These are phyloP conservation scores for Phellinidium pouzarii DNA, from an alignment of 1,284 basidiomycete species.

Conservation along the genomic window DNA sequence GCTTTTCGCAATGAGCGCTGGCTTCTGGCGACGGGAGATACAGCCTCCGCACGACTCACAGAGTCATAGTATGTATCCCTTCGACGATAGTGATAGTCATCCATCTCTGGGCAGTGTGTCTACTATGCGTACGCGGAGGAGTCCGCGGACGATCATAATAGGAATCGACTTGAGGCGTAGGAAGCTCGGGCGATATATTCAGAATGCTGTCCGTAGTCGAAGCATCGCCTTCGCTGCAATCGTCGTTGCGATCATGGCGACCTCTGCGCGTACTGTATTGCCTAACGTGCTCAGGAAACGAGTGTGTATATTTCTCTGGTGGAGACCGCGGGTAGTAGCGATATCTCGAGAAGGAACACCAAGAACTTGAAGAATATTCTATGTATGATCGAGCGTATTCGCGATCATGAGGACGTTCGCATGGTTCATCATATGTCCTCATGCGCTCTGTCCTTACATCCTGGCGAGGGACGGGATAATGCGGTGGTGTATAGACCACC, in stretches of 20 bases:
- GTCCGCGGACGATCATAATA: not conserved
- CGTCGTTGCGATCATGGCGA: not conserved
- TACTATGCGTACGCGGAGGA: slow-evolving; percentile 8
- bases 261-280: not conserved
- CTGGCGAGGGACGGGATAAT: slow-evolving; percentile 8
- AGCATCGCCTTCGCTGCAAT: not conserved
- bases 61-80: slow-evolving; percentile 8
- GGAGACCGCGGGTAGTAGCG: not conserved
- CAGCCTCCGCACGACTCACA: not conserved
- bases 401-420: not conserved
- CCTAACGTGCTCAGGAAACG: not conserved
- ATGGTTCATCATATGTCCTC: slow-evolving; percentile 3
- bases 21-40: slow-evolving; percentile 1
- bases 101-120: slow-evolving; percentile 6
- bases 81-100: not conserved
- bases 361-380: not conserved
- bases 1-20: not conserved
- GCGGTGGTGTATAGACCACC: not conserved
- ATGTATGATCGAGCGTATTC: not conserved
- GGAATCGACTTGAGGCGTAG: not conserved
- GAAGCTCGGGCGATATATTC: slow-evolving; percentile 1
- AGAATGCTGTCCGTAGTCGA: slow-evolving; percentile 5
- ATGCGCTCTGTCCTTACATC: slow-evolving; percentile 12
- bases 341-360: not conserved
- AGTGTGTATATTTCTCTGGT: not conserved